These are phyloP conservation scores for Boletus pseudo-olivaceus DNA, from an alignment of 768 basidiomycete species.

Conservation along the genomic window DNA sequence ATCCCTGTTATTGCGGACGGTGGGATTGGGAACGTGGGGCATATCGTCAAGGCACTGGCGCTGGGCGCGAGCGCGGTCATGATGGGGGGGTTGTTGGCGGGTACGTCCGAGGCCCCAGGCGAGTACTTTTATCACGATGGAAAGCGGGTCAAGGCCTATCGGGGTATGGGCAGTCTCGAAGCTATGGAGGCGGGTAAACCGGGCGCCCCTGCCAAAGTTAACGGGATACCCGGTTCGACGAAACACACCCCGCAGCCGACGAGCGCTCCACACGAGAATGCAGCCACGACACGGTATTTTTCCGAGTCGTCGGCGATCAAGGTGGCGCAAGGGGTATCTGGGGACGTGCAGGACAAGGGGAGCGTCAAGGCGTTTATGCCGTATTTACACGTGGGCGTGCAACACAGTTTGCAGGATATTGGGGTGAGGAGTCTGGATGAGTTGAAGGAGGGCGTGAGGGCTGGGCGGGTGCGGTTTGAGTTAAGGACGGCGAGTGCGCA, in stretches of 20 bases:
- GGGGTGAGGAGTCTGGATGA: conserved; percentile 68
- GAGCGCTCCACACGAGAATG: conserved; percentile 68
- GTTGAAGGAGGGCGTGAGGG: conserved; percentile 61
- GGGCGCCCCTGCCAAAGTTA: conserved; percentile 17
- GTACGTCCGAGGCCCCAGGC: conserved; percentile 95
- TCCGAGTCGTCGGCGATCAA: conserved; percentile 72
- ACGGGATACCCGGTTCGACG: conserved; percentile 28
- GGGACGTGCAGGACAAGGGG: conserved; percentile 97
- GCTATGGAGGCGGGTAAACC: conserved; percentile 83
- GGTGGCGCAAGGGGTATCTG: conserved; percentile 95
- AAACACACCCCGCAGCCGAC: conserved; percentile 51
- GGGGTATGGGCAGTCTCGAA: conserved; percentile 96
- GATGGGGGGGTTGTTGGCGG: conserved; percentile 97
- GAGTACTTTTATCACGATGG: conserved; percentile 99
- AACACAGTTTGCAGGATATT: conserved; percentile 94
- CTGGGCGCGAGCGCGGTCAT: conserved; percentile 95
- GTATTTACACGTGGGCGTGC: conserved; percentile 75
- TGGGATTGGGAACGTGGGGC: conserved; percentile 92
- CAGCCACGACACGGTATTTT: conserved; percentile 82
- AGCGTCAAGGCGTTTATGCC: conserved; percentile 91
- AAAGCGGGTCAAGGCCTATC: conserved; percentile 97
- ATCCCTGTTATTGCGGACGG: conserved; percentile 97
- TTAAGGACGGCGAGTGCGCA: conserved; percentile 92
- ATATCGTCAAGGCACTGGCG: conserved; percentile 94
- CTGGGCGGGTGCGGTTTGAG: conserved; percentile 81